Evolutionary conservation across 1,284 basidiomycete species (phyloP).

Genomic region (Xerocomus amazonicus): DNA sequence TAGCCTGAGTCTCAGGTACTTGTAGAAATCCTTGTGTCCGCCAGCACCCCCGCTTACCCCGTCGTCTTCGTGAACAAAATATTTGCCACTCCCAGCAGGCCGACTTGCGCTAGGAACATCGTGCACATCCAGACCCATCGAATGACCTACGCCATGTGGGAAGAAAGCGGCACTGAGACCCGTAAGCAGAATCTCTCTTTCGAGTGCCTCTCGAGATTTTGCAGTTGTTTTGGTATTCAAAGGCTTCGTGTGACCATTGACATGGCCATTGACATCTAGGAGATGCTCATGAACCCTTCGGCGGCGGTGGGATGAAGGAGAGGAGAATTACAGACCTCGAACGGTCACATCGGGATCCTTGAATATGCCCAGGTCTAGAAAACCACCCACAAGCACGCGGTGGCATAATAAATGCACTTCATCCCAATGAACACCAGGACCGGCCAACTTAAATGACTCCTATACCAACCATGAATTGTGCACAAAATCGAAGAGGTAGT

Average conservation of each 20-base stretch:
- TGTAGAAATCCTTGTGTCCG: slow-evolving; percentile 57
- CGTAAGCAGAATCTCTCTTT: slow-evolving; percentile 56
- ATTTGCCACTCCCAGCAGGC: slow-evolving; percentile 48
- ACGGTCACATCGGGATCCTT: slow-evolving; percentile 39
- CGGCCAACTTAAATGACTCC: slow-evolving; percentile 66
- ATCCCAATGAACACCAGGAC: slow-evolving; percentile 83
- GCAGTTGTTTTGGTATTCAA: slow-evolving; percentile 3
- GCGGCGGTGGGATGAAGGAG: background rate
- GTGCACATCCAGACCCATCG: slow-evolving; percentile 86
- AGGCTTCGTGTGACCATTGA: background rate
- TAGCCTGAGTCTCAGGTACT: slow-evolving; percentile 72
- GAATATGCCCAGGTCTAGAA: slow-evolving; percentile 85
- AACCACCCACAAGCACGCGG: slow-evolving; percentile 70
- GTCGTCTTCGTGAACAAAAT: slow-evolving; percentile 14
- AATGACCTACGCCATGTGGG: slow-evolving; percentile 89
- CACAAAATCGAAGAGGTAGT: background rate
- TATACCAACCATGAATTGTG: slow-evolving; percentile 24
- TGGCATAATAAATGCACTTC: slow-evolving; percentile 79
- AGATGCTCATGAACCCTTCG: background rate
- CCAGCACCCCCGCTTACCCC: slow-evolving; percentile 29
- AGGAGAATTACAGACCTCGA: slow-evolving; percentile 12
- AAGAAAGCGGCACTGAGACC: slow-evolving; percentile 84
- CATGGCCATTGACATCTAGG: slow-evolving; percentile 9
- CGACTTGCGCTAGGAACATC: slow-evolving; percentile 76
- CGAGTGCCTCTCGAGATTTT: slow-evolving; percentile 19